Conservation (phyloP, 139 green algal genomes). For the Chlorella sp. region DNA sequence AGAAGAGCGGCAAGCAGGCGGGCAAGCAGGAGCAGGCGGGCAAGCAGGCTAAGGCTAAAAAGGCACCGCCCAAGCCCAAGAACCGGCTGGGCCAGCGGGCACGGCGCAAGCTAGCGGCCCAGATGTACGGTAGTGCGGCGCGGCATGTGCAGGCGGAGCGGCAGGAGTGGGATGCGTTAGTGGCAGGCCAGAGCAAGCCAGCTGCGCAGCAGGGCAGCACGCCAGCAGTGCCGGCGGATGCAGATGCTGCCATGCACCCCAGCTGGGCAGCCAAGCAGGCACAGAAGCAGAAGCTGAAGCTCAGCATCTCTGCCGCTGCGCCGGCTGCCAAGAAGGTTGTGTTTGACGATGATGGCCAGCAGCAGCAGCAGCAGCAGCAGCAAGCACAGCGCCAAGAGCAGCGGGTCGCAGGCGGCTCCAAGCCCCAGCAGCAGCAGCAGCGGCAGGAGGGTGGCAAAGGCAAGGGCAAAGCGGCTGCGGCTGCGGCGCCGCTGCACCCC, state of each 20-base stretch:
- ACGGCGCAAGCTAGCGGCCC: constrained; percentile 52
- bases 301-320: constrained; percentile 16
- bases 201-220: neutral
- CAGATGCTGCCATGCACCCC: constrained; percentile 56
- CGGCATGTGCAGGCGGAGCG: constrained; percentile 45
- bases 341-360: constrained; percentile 52
- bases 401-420: neutral
- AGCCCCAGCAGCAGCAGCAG: neutral
- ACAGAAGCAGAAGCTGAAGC: constrained; percentile 39
- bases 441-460: neutral
- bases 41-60: constrained; percentile 29
- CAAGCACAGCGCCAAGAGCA: neutral
- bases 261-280: constrained; percentile 67
- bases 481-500: constrained; percentile 26
- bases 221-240: constrained; percentile 12
- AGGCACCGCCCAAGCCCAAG: constrained; percentile 47
- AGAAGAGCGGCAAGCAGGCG: neutral
- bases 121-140: constrained; percentile 46
- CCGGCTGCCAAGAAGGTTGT: constrained; percentile 49
- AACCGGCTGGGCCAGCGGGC: constrained; percentile 71
- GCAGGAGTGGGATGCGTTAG: neutral
- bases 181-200: too few species aligned
- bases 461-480: neutral
- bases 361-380: neutral
- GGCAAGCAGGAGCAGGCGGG: neutral